These are phyloP conservation scores for Fomitopsis betulina DNA, from an alignment of 1,284 basidiomycete genomes.

Conservation along the genomic window DNA sequence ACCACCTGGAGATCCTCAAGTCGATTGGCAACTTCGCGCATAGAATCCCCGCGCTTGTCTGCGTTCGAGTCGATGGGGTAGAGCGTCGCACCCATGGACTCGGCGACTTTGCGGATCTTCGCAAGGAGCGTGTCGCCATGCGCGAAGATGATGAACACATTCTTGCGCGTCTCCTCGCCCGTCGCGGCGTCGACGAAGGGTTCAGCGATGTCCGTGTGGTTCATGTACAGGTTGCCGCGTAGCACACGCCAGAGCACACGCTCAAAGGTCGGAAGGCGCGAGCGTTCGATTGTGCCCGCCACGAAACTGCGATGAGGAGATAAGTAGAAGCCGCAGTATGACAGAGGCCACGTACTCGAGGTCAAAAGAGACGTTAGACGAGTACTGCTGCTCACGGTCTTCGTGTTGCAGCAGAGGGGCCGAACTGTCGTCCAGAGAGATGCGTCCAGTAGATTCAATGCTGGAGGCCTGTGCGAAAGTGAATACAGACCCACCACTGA, in stretches of 20 bases:
- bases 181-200: slow-evolving; percentile 87
- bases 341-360: slow-evolving; percentile 64
- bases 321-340: background rate
- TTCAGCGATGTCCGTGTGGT: slow-evolving; percentile 94
- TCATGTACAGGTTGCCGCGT: slow-evolving; percentile 99
- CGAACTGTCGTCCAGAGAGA: slow-evolving; percentile 90
- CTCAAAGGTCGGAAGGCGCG: slow-evolving; percentile 91
- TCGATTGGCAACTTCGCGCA: slow-evolving; percentile 85
- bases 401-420: slow-evolving; percentile 91
- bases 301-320: slow-evolving; percentile 63
- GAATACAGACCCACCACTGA: background rate
- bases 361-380: slow-evolving; percentile 65
- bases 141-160: slow-evolving; percentile 99
- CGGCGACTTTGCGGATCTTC: slow-evolving; percentile 98
- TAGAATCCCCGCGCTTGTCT: slow-evolving; percentile 86
- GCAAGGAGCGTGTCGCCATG: slow-evolving; percentile 91
- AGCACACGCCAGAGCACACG: slow-evolving; percentile 98
- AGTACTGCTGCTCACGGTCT: slow-evolving; percentile 72
- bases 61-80: slow-evolving; percentile 95
- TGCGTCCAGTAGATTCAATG: slow-evolving; percentile 75
- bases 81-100: slow-evolving; percentile 96
- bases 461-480: slow-evolving; percentile 61
- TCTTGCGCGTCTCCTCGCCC: slow-evolving; percentile 86
- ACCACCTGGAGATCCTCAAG: slow-evolving; percentile 93
- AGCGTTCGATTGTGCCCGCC: slow-evolving; percentile 93